These are phyloP conservation scores for Boeremia lycopersici DNA, from an alignment of 2,329 filamentous ascomycete genomes.

Conservation along the genomic window DNA sequence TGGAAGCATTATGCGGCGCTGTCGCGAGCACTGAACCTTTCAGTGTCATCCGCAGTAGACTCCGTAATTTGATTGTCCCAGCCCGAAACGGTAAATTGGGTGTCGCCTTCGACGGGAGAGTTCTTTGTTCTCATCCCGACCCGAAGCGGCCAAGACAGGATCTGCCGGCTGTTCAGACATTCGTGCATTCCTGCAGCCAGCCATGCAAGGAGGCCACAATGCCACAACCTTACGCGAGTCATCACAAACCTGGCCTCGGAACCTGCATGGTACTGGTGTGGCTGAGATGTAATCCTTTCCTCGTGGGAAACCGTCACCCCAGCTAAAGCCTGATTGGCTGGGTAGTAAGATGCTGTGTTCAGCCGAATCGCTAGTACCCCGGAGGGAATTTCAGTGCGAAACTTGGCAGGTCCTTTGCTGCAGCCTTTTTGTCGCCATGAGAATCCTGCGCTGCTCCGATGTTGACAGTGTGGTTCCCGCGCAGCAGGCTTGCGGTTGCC, in stretches of 20 bases:
- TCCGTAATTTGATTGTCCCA: slow-evolving; percentile 45
- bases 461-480: slow-evolving; percentile 40
- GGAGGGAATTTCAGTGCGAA: slow-evolving; percentile 43
- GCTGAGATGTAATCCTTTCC: slow-evolving; percentile 26
- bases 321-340: neutral
- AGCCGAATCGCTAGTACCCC: slow-evolving; percentile 36
- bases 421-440: slow-evolving; percentile 19
- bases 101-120: slow-evolving; percentile 32
- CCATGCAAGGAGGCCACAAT: slow-evolving; percentile 47
- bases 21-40: slow-evolving; percentile 13
- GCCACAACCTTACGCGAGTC: slow-evolving; percentile 21
- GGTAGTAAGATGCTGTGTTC: slow-evolving; percentile 11
- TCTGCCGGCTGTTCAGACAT: slow-evolving; percentile 42
- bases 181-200: slow-evolving; percentile 33
- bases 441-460: slow-evolving; percentile 14
- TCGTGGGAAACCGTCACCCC: slow-evolving; percentile 7
- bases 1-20: slow-evolving; percentile 41
- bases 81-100: slow-evolving; percentile 37
- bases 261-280: slow-evolving; percentile 19
- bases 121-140: slow-evolving; percentile 46
- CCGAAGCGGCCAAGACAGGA: slow-evolving; percentile 42
- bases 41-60: slow-evolving; percentile 22
- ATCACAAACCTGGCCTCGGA: slow-evolving; percentile 22
- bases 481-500: slow-evolving; percentile 42
- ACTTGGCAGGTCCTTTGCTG: slow-evolving; percentile 17